Percentiles rank a stretch among this genome's conserved stretches.
These are phyloP conservation scores for Conoideocrella luteorostrata DNA, from an alignment of 2,329 filamentous ascomycete species.

Conservation along the genomic window DNA sequence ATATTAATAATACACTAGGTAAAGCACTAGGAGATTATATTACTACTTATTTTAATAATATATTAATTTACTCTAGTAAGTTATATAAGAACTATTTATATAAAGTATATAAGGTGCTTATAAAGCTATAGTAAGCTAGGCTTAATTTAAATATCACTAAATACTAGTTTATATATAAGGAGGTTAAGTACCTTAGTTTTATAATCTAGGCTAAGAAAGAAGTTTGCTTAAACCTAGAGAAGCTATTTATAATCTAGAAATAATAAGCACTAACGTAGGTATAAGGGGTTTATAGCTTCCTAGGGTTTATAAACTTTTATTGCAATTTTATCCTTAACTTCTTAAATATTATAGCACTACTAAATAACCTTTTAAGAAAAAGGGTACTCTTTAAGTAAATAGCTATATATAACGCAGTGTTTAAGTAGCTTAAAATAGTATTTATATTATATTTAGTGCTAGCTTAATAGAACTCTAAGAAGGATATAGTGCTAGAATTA, in stretches of 20 bases:
- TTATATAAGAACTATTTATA: too few species aligned
- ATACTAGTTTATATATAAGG: slow-evolving; percentile 4
- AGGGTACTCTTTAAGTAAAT: not conserved
- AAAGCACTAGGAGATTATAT: too few species aligned
- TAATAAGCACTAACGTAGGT: not conserved
- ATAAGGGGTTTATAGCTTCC: slow-evolving; percentile 7
- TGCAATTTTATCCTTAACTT: slow-evolving; percentile 11
- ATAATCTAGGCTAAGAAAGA: slow-evolving; percentile 4
- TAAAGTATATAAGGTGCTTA: too few species aligned
- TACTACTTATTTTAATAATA: too few species aligned
- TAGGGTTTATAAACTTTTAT: slow-evolving; percentile 12
- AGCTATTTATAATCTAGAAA: slow-evolving; percentile 1
- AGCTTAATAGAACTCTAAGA: not conserved
- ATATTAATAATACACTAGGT: too few species aligned
- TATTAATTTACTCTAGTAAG: too few species aligned
- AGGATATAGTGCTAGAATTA: slow-evolving; percentile 2
- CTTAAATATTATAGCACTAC: slow-evolving; percentile 1
- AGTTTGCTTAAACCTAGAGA: not conserved
- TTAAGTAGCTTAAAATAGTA: not conserved
- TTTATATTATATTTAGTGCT: not conserved
- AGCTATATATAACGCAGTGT: not conserved
- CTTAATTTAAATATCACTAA: too few species aligned
- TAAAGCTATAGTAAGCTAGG: too few species aligned
- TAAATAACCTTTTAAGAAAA: slow-evolving; percentile 5
- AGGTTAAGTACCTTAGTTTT: slow-evolving; percentile 5